Evolutionary conservation across 805 yeast genomes (phyloP).

Genomic region (Torulaspora delbrueckii): DNA sequence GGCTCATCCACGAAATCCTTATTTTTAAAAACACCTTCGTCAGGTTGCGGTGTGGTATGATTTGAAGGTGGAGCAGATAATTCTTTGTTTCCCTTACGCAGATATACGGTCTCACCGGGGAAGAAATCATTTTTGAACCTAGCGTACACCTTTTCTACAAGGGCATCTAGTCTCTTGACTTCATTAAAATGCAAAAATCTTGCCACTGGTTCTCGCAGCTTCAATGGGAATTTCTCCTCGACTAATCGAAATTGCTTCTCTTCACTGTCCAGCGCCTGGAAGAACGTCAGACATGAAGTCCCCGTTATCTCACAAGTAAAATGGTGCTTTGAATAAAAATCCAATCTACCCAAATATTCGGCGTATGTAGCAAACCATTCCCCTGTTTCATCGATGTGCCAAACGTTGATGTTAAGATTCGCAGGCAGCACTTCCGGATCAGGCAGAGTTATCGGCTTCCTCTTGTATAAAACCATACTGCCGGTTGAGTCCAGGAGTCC

Average conservation of each 20-base stretch:
- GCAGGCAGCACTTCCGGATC: conserved; percentile 54
- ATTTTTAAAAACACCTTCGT: conserved; percentile 6
- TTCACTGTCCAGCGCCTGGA: conserved; percentile 83
- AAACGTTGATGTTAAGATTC: conserved; percentile 59
- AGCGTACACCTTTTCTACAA: conserved; percentile 82
- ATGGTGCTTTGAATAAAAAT: conserved; percentile 66
- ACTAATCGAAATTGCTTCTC: conserved; percentile 56
- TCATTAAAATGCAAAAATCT: conserved; percentile 77
- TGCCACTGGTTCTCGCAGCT: conserved; percentile 87
- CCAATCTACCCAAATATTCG: conserved; percentile 65
- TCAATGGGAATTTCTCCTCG: conserved; percentile 82
- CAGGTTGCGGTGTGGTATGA: conserved; percentile 22
- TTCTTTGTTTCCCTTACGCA: conserved; percentile 36
- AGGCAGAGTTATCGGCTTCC: conserved; percentile 61
- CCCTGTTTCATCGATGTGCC: conserved; percentile 76
- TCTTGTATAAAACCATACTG: conserved; percentile 64
- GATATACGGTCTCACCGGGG: conserved; percentile 81
- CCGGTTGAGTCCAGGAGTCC: too few species aligned
- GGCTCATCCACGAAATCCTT: conserved; percentile 8
- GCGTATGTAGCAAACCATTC: conserved; percentile 84
- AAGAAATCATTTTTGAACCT: conserved; percentile 76
- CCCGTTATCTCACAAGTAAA: conserved; percentile 97
- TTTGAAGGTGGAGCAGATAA: conserved; percentile 15
- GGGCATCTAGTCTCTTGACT: conserved; percentile 72
- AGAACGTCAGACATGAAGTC: conserved; percentile 81